Percentiles rank a stretch among this genome's conserved stretches.
phyloP scores from a whole-genome alignment of 2,329 filamentous ascomycete genomes.

The Sclerotinia borealis region DNA sequence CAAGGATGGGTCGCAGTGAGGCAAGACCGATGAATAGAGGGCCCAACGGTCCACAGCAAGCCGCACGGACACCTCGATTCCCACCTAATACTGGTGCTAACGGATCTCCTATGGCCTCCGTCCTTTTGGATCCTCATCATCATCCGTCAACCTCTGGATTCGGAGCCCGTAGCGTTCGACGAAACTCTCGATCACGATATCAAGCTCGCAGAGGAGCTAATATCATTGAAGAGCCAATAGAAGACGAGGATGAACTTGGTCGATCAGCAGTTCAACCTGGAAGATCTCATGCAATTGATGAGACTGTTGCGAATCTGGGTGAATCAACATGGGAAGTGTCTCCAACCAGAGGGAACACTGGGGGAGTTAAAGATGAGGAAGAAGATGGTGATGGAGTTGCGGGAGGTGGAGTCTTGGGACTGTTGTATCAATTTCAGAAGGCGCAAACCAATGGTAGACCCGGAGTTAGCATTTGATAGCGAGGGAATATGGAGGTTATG shows the following conservation, averaged over 20 bases:
- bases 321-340: conserved; percentile 43
- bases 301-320: conserved; percentile 25
- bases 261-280: conserved; percentile 1
- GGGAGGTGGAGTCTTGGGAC: conserved; percentile 54
- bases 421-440: conserved; percentile 63
- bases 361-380: conserved; percentile 37
- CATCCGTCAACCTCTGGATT: conserved; percentile 52
- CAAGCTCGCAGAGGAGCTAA: conserved; percentile 38
- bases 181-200: conserved; percentile 40
- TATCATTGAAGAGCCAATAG: conserved; percentile 51
- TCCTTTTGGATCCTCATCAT: conserved; percentile 69
- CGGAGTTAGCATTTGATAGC: conserved; percentile 33
- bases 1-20: conserved; percentile 43
- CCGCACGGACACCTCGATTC: conserved; percentile 39
- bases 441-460: conserved; percentile 46
- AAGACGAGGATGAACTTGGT: conserved; percentile 37
- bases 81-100: conserved; percentile 33
- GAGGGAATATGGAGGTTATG: neutral
- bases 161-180: conserved; percentile 42
- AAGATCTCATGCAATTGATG: conserved; percentile 24
- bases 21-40: conserved; percentile 38
- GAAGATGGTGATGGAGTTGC: conserved; percentile 42
- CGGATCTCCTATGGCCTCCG: conserved; percentile 58
- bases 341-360: conserved; percentile 28
- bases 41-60: conserved; percentile 28